A percentile compares a stretch with the other conserved stretches of the same genome.
Evolutionary conservation across 1,139 yeast species (phyloP).

Genomic region (Saccharomyces hybrid): DNA sequence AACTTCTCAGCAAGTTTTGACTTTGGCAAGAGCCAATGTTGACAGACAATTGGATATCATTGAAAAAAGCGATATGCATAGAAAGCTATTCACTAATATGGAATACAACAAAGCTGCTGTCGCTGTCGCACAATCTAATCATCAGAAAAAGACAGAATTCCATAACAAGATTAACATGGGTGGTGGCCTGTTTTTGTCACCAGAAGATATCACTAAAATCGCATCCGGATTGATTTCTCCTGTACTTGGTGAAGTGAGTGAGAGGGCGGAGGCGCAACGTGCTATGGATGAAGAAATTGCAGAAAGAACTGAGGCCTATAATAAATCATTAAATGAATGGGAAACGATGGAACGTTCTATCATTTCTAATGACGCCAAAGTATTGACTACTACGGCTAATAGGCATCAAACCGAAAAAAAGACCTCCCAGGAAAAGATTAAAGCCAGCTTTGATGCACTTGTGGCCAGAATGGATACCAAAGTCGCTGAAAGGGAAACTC

Average conservation of each 20-base stretch:
- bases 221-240: constrained; percentile 80
- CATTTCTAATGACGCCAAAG: constrained; percentile 21
- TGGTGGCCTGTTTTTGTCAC: constrained; percentile 78
- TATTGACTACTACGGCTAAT: constrained; percentile 20
- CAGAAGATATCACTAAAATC: constrained; percentile 67
- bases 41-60: constrained; percentile 40
- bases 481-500: constrained; percentile 29
- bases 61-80: constrained; percentile 35
- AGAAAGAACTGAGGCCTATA: constrained; percentile 7
- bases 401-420: constrained; percentile 29
- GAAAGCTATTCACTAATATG: constrained; percentile 33
- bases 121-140: constrained; percentile 55
- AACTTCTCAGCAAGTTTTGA: constrained; percentile 43
- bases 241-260: constrained; percentile 67
- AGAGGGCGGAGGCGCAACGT: constrained; percentile 68
- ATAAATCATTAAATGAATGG: constrained; percentile 8
- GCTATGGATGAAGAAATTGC: constrained; percentile 53
- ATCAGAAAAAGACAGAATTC: constrained; percentile 18
- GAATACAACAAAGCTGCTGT: constrained; percentile 43
- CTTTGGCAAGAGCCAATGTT: constrained; percentile 57
- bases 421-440: constrained; percentile 19
- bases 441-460: constrained; percentile 27
- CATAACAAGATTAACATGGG: constrained; percentile 55
- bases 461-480: constrained; percentile 24
- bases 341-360: constrained; percentile 17